Evolutionary conservation across 352 stramenopile genomes (phyloP).

Genomic region (Phytopythium mirpurense): DNA sequence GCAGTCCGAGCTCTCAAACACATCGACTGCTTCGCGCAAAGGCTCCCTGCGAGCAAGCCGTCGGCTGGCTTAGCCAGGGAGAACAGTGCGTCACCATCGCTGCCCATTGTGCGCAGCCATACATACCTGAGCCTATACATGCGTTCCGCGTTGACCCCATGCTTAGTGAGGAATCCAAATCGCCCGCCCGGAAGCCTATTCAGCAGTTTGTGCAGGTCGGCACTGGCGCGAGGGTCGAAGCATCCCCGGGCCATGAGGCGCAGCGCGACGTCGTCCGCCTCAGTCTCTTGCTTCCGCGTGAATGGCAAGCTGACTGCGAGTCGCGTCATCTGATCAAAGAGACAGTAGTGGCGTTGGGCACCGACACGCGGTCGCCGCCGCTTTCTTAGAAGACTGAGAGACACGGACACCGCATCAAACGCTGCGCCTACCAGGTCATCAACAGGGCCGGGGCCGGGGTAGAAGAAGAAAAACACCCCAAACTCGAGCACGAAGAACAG

Average conservation of each 20-base stretch:
- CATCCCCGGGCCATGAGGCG: slow-evolving; percentile 47
- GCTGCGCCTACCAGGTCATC: neutral
- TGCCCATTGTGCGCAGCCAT: no score
- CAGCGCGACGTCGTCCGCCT: slow-evolving; percentile 48
- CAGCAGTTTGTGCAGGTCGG: slow-evolving; percentile 29
- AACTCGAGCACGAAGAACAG: slow-evolving; percentile 6
- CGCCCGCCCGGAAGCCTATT: neutral
- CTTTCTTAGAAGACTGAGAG: no score
- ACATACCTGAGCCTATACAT: neutral
- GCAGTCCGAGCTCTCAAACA: neutral
- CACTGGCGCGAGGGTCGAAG: slow-evolving; percentile 45
- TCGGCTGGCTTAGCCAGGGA: no score
- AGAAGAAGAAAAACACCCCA: slow-evolving; percentile 6
- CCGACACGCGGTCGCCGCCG: no score
- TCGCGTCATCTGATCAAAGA: slow-evolving; percentile 32
- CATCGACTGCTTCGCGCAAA: neutral
- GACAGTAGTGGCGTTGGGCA: neutral
- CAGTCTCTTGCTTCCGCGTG: slow-evolving; percentile 41
- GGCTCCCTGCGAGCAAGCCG: neutral
- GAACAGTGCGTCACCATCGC: no score
- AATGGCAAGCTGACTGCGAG: slow-evolving; percentile 42
- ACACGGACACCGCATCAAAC: no score
- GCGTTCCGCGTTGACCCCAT: neutral
- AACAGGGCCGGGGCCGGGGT: slow-evolving; percentile 1
- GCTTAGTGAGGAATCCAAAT: neutral